Evolutionary conservation across 2,329 filamentous ascomycete species (phyloP), one percentile per base, ranked within the genome.

Genomic region (Botrytis cinerea): DNA sequence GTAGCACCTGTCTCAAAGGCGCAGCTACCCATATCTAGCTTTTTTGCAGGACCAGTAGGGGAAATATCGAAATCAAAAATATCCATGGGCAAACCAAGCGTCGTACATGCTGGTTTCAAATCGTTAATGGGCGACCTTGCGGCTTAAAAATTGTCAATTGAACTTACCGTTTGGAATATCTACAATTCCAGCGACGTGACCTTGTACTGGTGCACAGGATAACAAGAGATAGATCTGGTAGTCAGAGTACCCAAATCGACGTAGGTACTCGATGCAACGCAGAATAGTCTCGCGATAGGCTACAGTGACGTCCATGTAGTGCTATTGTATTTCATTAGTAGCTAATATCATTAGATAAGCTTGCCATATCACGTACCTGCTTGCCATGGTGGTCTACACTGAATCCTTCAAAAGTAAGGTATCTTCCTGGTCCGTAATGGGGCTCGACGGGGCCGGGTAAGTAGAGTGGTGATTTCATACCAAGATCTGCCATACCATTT

Each of bases 41-140:
- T 89, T 80, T 88, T 84, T 4, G 87, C 88, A 8, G 85, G 85
- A 73, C 87, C 86, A 2, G 75, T 77, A 0, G 94, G 93, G 64
- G 90, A 88, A 77, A 97, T 95, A 81, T 97, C 94, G 82, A 98
- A 97, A 80, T 96, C 93, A 79, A 98, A 98, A 71, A 98, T 97
- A 83, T 97, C 95, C 86, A 97, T 93, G 1, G 95, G 95, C 71
- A 97, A 81, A 0, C 94, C 94, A 74, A 97, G 85, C 0, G 95
- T 97, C 6, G 94, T 97, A 80, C 95, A 97, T 0, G 92, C 93
- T 74, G 46, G 28, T 74, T 78, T 10, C 1, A 62, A 18, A 3
- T 28, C 64, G 66, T 75, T 62, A 75, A 57, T 57, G 22, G 54
- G 38, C 25, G 61, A 40, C 63, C 28, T 45, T 40, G n/a, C 22